phyloP scores from a whole-genome alignment of 2,329 filamentous ascomycete genomes.

The Colletotrichum simmondsii region DNA sequence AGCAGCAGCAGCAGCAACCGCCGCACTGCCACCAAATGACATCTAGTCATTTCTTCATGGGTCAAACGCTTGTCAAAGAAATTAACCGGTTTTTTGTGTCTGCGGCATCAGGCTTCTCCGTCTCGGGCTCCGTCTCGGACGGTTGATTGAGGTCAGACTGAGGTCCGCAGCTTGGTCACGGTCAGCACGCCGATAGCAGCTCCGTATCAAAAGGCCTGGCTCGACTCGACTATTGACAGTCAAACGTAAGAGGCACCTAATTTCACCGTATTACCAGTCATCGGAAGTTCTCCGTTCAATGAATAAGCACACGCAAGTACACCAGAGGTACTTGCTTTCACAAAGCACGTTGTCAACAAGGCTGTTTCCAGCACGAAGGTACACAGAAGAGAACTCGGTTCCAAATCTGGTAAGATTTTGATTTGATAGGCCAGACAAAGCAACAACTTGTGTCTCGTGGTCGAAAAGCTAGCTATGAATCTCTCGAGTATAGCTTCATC shows the following conservation, averaged over 20 bases:
- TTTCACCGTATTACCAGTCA: not conserved
- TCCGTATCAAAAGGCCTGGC: not conserved
- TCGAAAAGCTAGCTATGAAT: slow-evolving; percentile 35
- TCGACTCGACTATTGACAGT: too few species aligned
- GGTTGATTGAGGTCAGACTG: not conserved
- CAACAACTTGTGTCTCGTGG: slow-evolving; percentile 23
- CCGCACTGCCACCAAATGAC: not conserved
- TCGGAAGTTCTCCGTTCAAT: not conserved
- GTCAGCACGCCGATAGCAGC: not conserved
- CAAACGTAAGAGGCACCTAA: not conserved
- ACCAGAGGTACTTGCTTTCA: not conserved
- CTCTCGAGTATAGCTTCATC: slow-evolving; percentile 36
- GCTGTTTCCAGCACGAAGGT: slow-evolving; percentile 4
- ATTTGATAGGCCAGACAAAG: slow-evolving; percentile 20
- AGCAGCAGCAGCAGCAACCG: not conserved
- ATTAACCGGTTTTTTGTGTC: not conserved
- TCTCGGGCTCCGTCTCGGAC: not conserved
- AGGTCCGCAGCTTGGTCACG: not conserved
- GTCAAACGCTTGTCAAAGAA: not conserved
- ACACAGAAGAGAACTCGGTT: not conserved
- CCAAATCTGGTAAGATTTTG: not conserved
- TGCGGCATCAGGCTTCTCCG: not conserved
- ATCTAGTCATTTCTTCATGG: not conserved
- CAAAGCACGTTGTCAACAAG: not conserved
- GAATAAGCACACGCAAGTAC: not conserved